Evolutionary conservation across 192 early-diverging fungal species (phyloP).

Genomic region (Entomortierella chlamydospora): DNA sequence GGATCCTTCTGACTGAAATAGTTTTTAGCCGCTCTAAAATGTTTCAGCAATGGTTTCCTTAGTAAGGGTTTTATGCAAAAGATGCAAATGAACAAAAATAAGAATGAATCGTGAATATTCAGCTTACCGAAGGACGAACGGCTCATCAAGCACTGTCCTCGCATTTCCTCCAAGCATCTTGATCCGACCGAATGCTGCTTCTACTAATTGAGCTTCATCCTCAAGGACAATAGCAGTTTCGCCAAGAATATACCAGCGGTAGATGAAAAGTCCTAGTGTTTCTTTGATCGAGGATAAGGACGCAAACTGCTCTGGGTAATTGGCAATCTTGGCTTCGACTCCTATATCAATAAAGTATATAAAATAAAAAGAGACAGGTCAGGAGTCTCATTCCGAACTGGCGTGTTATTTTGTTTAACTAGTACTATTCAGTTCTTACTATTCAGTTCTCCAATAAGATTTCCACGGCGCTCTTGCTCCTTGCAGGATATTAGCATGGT

Average conservation of each 20-base stretch:
- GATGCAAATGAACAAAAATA: too few species aligned
- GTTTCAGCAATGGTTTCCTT: too few species aligned
- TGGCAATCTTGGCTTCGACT: too few species aligned
- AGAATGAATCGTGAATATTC: too few species aligned
- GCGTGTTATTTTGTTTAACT: too few species aligned
- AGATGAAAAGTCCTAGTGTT: neutral
- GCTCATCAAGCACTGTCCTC: neutral
- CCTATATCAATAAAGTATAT: too few species aligned
- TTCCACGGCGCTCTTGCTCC: conserved; percentile 25
- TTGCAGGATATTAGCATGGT: neutral
- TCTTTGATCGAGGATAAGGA: neutral
- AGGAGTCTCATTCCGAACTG: too few species aligned
- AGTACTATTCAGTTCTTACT: neutral
- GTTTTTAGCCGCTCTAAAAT: neutral
- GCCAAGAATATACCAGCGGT: conserved; percentile 3
- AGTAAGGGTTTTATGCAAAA: too few species aligned
- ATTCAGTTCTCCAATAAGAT: neutral
- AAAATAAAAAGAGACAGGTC: too few species aligned
- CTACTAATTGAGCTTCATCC: neutral
- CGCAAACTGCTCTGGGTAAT: neutral
- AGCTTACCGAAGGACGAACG: neutral
- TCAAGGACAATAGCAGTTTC: neutral
- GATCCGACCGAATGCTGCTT: neutral
- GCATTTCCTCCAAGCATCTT: neutral
- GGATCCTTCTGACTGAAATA: neutral